phyloP scores from a whole-genome alignment of 108 stramenopile species.

The Cyclostephanos invisitatus region DNA sequence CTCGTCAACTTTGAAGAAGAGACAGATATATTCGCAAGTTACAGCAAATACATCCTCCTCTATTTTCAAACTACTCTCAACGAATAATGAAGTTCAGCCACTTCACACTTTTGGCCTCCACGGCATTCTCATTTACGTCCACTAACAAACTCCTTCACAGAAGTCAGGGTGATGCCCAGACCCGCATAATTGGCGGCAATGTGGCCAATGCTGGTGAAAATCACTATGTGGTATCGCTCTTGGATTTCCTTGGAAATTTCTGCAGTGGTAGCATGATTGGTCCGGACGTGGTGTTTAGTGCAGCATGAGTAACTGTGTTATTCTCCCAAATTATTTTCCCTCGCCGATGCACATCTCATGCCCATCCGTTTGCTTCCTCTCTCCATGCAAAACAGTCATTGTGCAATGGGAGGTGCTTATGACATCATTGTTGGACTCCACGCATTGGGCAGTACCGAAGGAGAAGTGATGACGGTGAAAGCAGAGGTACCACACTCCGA shows the following conservation, averaged over 20 bases:
- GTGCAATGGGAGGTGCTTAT: neutral
- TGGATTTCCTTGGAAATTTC: neutral
- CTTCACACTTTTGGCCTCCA: neutral
- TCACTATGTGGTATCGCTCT: slow-evolving; percentile 1
- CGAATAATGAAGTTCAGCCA: neutral
- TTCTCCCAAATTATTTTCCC: neutral
- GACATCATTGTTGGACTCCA: neutral
- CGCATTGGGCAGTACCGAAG: slow-evolving; percentile 2
- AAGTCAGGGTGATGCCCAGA: neutral
- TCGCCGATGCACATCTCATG: neutral
- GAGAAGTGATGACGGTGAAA: slow-evolving; percentile 12
- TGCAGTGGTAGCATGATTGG: neutral
- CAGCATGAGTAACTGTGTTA: neutral
- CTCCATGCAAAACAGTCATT: neutral
- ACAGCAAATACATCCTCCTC: neutral
- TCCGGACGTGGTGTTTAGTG: slow-evolving; percentile 2
- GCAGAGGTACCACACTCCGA: slow-evolving; percentile 9
- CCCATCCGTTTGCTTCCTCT: neutral
- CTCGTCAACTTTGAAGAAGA: neutral
- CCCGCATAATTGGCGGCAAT: neutral
- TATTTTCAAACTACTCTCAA: neutral
- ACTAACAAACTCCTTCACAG: neutral
- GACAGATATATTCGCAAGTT: neutral
- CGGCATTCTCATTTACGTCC: neutral
- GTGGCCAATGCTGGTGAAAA: neutral